Base-by-base conservation (phyloP, 805 yeast genomes). In the Cephaloascus albidus region DNA sequence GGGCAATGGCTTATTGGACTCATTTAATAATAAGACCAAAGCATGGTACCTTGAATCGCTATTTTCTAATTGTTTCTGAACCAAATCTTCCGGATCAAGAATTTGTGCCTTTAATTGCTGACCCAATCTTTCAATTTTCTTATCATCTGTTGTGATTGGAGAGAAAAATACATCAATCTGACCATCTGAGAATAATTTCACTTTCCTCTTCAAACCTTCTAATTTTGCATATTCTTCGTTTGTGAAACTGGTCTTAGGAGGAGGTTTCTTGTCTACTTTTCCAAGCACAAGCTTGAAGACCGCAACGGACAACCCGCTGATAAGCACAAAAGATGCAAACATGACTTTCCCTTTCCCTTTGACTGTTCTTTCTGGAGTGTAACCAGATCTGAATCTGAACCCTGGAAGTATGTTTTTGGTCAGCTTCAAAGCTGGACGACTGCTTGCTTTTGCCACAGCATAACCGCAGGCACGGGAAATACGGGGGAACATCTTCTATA, bases 201-300 rank as follows among this genome's bases (percentile, higher is more conserved):
- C 53, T 35, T 76, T 60, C 51, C 84, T 65, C 47, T 61, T 76
- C 50, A 77, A 58, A 4, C 81, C 77, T 10, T 69, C 63, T 48
- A 62, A 60, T 55, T 66, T 50, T 58, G 77, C 68, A 60, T 74
- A 71, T 44, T 75, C 81, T 33, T 65, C 60, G 40, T 73, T 77
- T 14, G 68, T 60, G 44, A 65, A 74, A 4, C 72, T 54, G 31
- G 55, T 72, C 41, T 58, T 61, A 3, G 60, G 59, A 4, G 45
- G 50, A 18, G 45, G 43, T 41, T 55, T 62, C 37, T 58, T 60
- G 38, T 56, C 58, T 10, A 62, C 57, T 32, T 44, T 52, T 12
- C 45, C 40, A 2, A 64, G 55, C 10, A 57, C 64, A 32, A 58
- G 49, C 40, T 50, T 58, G 38, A 67, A 52, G 2, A 52, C 45